Base-by-base conservation (phyloP, 768 basidiomycete genomes). In the Pleurotus djamor region DNA sequence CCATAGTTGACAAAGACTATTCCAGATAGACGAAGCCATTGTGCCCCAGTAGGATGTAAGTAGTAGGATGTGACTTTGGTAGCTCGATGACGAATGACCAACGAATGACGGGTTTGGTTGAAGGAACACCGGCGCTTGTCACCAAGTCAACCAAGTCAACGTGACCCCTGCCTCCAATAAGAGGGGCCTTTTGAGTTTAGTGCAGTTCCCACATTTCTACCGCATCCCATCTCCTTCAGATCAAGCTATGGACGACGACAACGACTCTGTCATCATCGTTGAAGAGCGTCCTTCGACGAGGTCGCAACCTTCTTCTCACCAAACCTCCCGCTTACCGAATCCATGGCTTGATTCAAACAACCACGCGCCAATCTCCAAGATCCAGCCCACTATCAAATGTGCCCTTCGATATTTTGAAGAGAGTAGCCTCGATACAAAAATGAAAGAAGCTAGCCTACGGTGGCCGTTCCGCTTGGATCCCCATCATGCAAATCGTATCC, bases 301-400 rank as follows among this genome's bases (percentile, higher is more conserved):
- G n/a, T 7, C 38, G 14, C 14, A 41, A 7, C 45, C n/a, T 5
- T 6, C 45, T 13, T 16, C 34, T 34, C 21, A 50, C 48, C 48
- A 4, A 10, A n/a, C n/a, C n/a, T 32, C 52, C 4, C n/a, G 35
- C 32, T 45, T 60, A 13, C 52, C 52, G 4, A 61, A 58, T 35
- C 60, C 60, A 34, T 61, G 60, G 57, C 56, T 61, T 8, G 60
- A 61, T 38, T n/a, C n/a, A n/a, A n/a, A n/a, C n/a, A 52, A 13
- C 48, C 48, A 16, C 17, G 33, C 4, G n/a, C 55, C 60, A 48
- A 50, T 38, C 7, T 61, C 60, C 7, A 28, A 6, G 7, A n/a
- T 28, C 4, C 45, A 58, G 34, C 38, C 60, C 4, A 45, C 17
- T 16, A 48, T 61, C n/a, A 16, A 17, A n/a, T 32, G 8, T 13